Evolutionary conservation across 2,329 filamentous ascomycete genomes (phyloP).

Genomic region (Xylaria sp.): DNA sequence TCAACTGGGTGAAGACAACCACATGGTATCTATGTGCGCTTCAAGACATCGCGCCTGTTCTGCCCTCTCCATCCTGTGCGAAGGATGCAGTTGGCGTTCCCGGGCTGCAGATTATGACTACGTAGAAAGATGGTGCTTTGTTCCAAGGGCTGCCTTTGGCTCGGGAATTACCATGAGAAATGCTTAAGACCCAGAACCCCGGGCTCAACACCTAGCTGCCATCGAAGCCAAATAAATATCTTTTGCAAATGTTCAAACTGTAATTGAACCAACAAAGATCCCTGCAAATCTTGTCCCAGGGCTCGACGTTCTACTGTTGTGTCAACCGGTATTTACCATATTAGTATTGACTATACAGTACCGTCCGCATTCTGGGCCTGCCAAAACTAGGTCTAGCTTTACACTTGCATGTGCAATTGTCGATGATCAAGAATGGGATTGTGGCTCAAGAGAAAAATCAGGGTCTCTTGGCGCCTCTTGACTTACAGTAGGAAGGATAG

Average conservation of each 20-base stretch:
- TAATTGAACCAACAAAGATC: no score
- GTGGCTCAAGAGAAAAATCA: slow-evolving; percentile 9
- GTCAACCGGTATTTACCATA: no score
- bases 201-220: neutral
- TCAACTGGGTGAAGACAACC: neutral
- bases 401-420: neutral
- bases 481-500: neutral
- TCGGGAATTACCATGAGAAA: neutral
- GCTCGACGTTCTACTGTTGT: no score
- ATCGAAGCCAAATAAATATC: no score
- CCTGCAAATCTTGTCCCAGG: no score
- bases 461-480: slow-evolving; percentile 18
- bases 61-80: neutral
- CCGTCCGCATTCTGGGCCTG: no score
- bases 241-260: no score
- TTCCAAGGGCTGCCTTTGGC: neutral
- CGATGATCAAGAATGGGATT: neutral
- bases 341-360: no score
- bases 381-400: neutral
- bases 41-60: neutral
- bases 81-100: neutral
- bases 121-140: neutral
- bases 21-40: neutral
- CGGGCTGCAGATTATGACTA: neutral
- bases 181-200: neutral